Base-by-base conservation (phyloP, 1,284 basidiomycete species). In the Meira nashicola region DNA sequence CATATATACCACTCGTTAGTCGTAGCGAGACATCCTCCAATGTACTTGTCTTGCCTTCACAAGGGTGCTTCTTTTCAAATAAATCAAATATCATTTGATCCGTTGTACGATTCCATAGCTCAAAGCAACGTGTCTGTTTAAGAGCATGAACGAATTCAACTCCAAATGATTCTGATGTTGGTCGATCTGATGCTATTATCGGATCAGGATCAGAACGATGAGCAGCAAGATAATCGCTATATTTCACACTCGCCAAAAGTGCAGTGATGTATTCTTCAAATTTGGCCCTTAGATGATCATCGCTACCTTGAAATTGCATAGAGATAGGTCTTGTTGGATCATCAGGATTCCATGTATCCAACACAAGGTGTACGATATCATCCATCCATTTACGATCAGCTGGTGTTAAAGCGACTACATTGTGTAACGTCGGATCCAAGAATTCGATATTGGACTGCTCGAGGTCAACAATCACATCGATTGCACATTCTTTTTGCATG, bases 381-480 rank as follows among this genome's bases (percentile, higher is more conserved):
- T 87, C 86, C 83, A 98, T 93, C 94, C 95, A 99, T 78, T 92
- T 95, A 59, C 94, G 83, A 79, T 98, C 95, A 0, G 92, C 90
- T 0, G 94, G 82, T 0, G 94, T 97, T 60, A 98, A 81, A 5
- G 84, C 85, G 28, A 89, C 85, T 25, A 88, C 80, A 33, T 87
- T 84, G 68, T 94, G 90, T 5, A 95, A 75, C 72, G 83, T 86
- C 0, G 87, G 85, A 77, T 97, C 87, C 28, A 57, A 47, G 55
- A 77, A 74, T 17, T 75, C 57, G 28, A 74, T 65, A 4, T 60
- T 64, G 15, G 63, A 64, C n/a, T 70, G 61, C 43, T 74, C 68
- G 17, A 77, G 65, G 76, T 98, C 91, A 49, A 98, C 88, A 21
- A 98, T 81, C 33, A 97, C 79, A 78, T 98, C 94, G 61, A 93